Conservation (phyloP, 2,329 filamentous ascomycete species). For the Fusarium sp. region DNA sequence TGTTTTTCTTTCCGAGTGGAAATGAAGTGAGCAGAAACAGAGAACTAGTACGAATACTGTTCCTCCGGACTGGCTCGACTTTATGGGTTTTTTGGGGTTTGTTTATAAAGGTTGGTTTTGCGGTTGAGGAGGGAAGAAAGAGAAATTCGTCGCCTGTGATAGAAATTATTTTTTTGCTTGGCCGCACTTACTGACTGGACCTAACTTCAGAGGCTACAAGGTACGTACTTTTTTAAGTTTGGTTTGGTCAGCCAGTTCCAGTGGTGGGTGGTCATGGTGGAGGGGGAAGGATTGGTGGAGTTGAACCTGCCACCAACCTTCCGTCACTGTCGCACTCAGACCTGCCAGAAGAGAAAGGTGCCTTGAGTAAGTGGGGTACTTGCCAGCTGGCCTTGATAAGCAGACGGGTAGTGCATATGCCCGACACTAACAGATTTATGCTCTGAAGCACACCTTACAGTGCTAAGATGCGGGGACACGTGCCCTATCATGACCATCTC, state of each 20-base stretch:
- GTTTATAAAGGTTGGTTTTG: conserved; percentile 62
- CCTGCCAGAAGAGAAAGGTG: conserved; percentile 18
- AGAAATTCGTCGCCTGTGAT: conserved; percentile 52
- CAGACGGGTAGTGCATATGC: neutral
- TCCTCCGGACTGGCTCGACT: conserved; percentile 65
- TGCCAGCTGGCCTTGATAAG: conserved; percentile 29
- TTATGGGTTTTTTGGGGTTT: conserved; percentile 55
- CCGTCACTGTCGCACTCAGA: conserved; percentile 7
- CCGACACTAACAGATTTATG: conserved; percentile 29
- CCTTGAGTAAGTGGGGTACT: conserved; percentile 26
- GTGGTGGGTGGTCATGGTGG: conserved; percentile 30
- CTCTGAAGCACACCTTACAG: neutral
- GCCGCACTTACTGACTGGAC: conserved; percentile 27
- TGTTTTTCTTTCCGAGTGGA: conserved; percentile 62
- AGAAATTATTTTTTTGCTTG: conserved; percentile 50
- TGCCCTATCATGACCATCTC: conserved; percentile 39
- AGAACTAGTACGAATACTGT: conserved; percentile 68
- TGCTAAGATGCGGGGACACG: conserved; percentile 26
- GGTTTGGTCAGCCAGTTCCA: neutral
- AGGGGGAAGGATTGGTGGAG: conserved; percentile 41
- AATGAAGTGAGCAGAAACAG: conserved; percentile 68
- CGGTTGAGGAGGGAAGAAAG: conserved; percentile 56
- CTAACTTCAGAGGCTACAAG: conserved; percentile 31
- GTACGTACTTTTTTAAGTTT: conserved; percentile 31
- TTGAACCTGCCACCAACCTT: conserved; percentile 39